Conservation (phyloP, 352 stramenopile genomes). For the Aphanomyces astaci region DNA sequence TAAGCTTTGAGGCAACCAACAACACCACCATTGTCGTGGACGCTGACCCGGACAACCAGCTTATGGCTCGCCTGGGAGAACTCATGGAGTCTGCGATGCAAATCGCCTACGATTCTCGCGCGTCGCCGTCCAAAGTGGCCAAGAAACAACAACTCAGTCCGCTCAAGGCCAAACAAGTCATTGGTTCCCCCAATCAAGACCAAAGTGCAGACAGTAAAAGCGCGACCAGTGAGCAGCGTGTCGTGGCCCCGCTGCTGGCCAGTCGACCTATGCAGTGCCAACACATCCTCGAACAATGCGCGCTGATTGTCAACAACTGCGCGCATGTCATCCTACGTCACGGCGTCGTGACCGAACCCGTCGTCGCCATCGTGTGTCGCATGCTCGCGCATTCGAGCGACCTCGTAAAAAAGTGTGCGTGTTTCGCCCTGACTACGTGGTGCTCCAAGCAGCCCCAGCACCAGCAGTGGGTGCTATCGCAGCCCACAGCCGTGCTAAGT, state of each 20-base stretch:
- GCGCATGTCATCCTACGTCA: constrained; percentile 20
- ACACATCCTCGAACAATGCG: constrained; percentile 50
- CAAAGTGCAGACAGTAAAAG: constrained; percentile 29
- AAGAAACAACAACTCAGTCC: constrained; percentile 16
- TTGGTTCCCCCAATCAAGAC: constrained; percentile 20
- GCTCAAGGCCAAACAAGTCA: constrained; percentile 14
- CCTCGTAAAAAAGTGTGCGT: constrained; percentile 57
- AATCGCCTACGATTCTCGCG: not conserved
- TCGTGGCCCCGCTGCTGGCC: not conserved
- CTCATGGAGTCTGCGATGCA: constrained; percentile 17
- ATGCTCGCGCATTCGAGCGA: constrained; percentile 57
- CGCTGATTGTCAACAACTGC: constrained; percentile 66
- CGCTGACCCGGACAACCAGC: not conserved
- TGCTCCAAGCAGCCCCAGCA: constrained; percentile 40
- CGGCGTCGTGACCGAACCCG: constrained; percentile 26
- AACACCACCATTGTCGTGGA: constrained; percentile 43
- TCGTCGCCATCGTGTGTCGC: constrained; percentile 44
- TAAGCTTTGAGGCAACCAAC: constrained; percentile 50
- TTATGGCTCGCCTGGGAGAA: constrained; percentile 14
- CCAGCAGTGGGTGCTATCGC: constrained; percentile 40
- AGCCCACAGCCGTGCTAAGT: constrained; percentile 33
- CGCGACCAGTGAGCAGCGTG: constrained; percentile 63
- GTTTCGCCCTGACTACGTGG: constrained; percentile 58
- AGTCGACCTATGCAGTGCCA: constrained; percentile 16
- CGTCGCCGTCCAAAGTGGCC: not conserved